Percentiles rank a stretch among this genome's conserved stretches.
phyloP scores from a whole-genome alignment of 164 flowering plant species.

The Umbilicus rupestris region DNA sequence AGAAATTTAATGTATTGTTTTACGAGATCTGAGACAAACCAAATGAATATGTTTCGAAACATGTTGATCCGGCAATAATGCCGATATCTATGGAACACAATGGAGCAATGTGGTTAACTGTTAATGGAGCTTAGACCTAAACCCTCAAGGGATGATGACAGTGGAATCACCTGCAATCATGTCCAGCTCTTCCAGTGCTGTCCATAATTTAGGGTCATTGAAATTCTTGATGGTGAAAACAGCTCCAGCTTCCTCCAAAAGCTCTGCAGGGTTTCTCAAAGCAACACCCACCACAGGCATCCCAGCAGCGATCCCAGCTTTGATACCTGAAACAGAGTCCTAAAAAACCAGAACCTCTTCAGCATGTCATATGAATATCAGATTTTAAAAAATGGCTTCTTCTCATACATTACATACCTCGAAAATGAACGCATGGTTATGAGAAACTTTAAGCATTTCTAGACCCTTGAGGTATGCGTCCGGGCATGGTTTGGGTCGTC shows the following conservation, averaged over 20 bases:
- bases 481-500: constrained; percentile 65
- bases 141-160: too few species aligned
- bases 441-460: constrained; percentile 33
- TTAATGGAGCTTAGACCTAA: too few species aligned
- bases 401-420: too few species aligned
- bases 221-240: constrained; percentile 18
- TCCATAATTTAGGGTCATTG: constrained; percentile 1
- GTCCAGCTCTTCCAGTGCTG: constrained; percentile 2
- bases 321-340: constrained; percentile 73
- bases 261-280: constrained; percentile 49
- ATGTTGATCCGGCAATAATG: too few species aligned
- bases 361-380: not conserved
- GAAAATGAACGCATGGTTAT: constrained; percentile 49
- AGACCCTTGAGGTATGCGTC: constrained; percentile 64
- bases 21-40: too few species aligned
- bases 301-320: constrained; percentile 77
- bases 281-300: constrained; percentile 64
- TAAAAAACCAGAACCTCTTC: constrained; percentile 3
- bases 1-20: too few species aligned
- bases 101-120: too few species aligned
- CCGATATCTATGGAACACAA: too few species aligned
- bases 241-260: constrained; percentile 47
- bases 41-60: too few species aligned
- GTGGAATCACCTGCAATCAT: not conserved
- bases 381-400: too few species aligned